Evolutionary conservation across 106 monocot genomes (phyloP).

Genomic region (Platanthera guangdongensis): DNA sequence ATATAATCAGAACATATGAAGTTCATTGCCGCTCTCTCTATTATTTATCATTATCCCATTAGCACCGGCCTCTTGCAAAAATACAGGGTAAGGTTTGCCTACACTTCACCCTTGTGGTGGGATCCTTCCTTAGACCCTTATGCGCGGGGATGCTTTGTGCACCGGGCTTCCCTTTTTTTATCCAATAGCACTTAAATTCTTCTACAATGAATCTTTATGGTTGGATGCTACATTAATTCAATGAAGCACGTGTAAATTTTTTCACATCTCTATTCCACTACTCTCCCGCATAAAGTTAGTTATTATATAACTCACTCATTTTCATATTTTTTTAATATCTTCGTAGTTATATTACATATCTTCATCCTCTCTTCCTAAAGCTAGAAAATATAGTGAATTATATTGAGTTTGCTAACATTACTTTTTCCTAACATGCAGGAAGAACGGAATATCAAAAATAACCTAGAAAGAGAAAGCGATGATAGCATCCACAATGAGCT

Average conservation of each 20-base stretch:
- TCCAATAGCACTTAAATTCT: neutral
- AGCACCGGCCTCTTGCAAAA: too few relatives aligned
- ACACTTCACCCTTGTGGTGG: too few relatives aligned
- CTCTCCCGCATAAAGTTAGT: neutral
- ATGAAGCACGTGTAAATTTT: neutral
- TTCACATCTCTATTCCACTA: neutral
- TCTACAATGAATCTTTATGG: neutral
- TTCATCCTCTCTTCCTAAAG: neutral
- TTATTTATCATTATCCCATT: too few relatives aligned
- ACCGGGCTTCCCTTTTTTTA: too few relatives aligned
- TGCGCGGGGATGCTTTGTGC: too few relatives aligned
- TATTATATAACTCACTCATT: neutral
- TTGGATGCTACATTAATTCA: neutral
- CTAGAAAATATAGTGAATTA: neutral
- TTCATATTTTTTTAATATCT: neutral
- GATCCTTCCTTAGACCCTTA: too few relatives aligned
- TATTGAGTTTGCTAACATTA: neutral
- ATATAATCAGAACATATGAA: neutral
- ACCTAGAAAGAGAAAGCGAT: neutral
- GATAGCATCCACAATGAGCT: neutral
- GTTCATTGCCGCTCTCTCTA: too few relatives aligned
- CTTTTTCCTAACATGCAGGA: slow-evolving; percentile 3
- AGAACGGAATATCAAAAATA: neutral
- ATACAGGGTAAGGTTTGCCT: too few relatives aligned
- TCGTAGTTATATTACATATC: neutral